Evolutionary conservation across 176 grass and related monocot genomes (phyloP), one percentile per base, ranked within the genome.

Genomic region (Phoenix dactylifera): DNA sequence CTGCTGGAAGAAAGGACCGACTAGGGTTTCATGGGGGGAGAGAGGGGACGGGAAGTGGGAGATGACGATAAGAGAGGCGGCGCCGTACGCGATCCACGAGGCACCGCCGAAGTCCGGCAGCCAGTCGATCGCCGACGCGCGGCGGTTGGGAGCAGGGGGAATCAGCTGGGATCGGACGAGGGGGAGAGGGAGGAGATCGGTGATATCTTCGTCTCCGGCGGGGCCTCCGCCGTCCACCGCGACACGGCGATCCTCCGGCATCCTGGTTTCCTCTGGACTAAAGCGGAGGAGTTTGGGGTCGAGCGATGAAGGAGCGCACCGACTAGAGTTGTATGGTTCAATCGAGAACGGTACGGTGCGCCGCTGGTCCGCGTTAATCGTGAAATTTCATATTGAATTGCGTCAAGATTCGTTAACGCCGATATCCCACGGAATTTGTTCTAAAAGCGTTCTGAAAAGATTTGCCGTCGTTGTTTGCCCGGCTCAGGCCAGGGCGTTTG

Each of bases 71-170:
- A 90, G 76, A 60, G 83, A 76, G 9, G 68, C 78, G 4, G 92
- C 92, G 22, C 80, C 92, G 66, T 88, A 87, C 24, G 92, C 78
- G 57, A 90, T 72, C 86, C 86, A 96, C 68, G 83, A 75, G 60
- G 77, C 50, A 17, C 92, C 92, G 7, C 78, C 92, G 72, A 90
- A 68, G 32, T 96, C 80, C 14, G 74, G 77, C 26, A 96, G 86
- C 77, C 82, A 96, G 61, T 85, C 69, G 68, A 96, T 65, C 26
- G 83, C 64, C 22, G 80, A 78, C 56, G 49, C 71, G 49, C 89
- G 64, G 24, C 49, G 80, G 56, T 85, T 82, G 58, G 86, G 83
- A 44, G 91, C 80, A 17, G 91, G 86, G 72, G 86, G 83, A 44
- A 96, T 74, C 61, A 87, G 60, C 55, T 96, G 71, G 51, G 77